phyloP scores from a whole-genome alignment of 2,329 filamentous ascomycete species.

The Dactylellina parvicollis region DNA sequence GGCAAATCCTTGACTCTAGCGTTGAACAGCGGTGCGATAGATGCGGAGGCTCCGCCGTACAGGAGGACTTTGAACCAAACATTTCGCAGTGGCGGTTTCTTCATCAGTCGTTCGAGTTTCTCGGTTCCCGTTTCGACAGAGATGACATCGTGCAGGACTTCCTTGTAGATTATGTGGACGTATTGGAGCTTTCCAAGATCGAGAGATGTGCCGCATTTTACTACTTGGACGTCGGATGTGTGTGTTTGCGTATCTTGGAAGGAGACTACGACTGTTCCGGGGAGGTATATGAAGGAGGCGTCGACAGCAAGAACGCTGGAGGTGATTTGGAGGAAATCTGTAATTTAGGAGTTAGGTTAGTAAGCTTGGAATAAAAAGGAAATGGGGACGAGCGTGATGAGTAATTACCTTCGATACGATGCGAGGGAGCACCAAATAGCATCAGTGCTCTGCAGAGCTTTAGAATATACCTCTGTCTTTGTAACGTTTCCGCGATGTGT shows the following conservation, averaged over 20 bases:
- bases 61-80: conserved; percentile 67
- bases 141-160: conserved; percentile 78
- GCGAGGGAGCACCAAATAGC: conserved; percentile 73
- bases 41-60: conserved; percentile 79
- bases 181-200: conserved; percentile 79
- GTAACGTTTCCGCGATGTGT: conserved; percentile 76
- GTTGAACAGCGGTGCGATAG: conserved; percentile 81
- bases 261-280: conserved; percentile 91
- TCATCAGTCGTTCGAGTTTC: conserved; percentile 67
- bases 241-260: conserved; percentile 80
- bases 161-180: conserved; percentile 80
- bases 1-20: conserved; percentile 81
- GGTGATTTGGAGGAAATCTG: conserved; percentile 86
- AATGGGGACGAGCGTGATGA: conserved; percentile 75
- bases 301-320: conserved; percentile 88
- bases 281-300: conserved; percentile 87
- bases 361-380: conserved; percentile 10
- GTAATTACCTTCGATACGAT: conserved; percentile 47
- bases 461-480: conserved; percentile 82
- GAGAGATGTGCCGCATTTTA: conserved; percentile 75
- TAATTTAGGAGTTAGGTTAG: not conserved
- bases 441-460: conserved; percentile 87
- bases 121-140: conserved; percentile 75
- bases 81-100: conserved; percentile 43
- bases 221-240: conserved; percentile 81